A percentile compares a stretch with the other conserved stretches of the same genome.
These are phyloP conservation scores for Drechslerella stenobrocha DNA, from an alignment of 2,329 filamentous ascomycete species.

Conservation along the genomic window DNA sequence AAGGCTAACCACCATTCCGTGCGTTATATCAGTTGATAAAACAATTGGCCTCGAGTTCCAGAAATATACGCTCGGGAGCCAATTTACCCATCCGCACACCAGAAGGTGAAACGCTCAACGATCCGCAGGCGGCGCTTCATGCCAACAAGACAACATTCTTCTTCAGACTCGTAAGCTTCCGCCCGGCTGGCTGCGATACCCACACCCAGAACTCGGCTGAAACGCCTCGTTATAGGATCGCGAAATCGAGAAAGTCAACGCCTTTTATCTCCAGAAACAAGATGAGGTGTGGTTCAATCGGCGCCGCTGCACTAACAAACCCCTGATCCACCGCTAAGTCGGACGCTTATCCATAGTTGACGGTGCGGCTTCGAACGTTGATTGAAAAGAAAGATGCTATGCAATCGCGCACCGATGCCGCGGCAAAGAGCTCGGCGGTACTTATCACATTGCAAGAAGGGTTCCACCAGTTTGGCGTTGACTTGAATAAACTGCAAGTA, in stretches of 20 bases:
- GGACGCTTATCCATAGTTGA: slow-evolving; percentile 66
- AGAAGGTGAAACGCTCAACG: slow-evolving; percentile 55
- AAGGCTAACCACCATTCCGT: slow-evolving; percentile 16
- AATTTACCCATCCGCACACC: slow-evolving; percentile 40
- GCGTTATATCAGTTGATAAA: slow-evolving; percentile 34
- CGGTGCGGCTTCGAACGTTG: slow-evolving; percentile 85
- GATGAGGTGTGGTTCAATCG: slow-evolving; percentile 70
- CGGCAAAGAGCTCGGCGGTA: slow-evolving; percentile 85
- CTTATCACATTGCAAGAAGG: slow-evolving; percentile 95
- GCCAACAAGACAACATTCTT: slow-evolving; percentile 99
- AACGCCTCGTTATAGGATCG: slow-evolving; percentile 68
- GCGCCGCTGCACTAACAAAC: background rate
- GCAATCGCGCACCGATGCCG: slow-evolving; percentile 73
- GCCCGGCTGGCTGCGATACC: background rate
- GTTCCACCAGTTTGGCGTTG: slow-evolving; percentile 94
- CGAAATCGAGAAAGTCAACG: slow-evolving; percentile 97
- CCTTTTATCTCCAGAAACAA: slow-evolving; percentile 96
- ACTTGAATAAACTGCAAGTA: slow-evolving; percentile 87
- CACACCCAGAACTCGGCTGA: slow-evolving; percentile 19
- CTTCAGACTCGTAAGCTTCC: slow-evolving; percentile 78
- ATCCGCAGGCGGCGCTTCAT: slow-evolving; percentile 86
- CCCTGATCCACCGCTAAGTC: slow-evolving; percentile 9
- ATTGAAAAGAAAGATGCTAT: slow-evolving; percentile 93
- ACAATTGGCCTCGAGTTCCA: slow-evolving; percentile 44
- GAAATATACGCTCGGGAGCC: slow-evolving; percentile 40